Base-by-base conservation (phyloP, 768 basidiomycete genomes). In the Agrocybe praecox region DNA sequence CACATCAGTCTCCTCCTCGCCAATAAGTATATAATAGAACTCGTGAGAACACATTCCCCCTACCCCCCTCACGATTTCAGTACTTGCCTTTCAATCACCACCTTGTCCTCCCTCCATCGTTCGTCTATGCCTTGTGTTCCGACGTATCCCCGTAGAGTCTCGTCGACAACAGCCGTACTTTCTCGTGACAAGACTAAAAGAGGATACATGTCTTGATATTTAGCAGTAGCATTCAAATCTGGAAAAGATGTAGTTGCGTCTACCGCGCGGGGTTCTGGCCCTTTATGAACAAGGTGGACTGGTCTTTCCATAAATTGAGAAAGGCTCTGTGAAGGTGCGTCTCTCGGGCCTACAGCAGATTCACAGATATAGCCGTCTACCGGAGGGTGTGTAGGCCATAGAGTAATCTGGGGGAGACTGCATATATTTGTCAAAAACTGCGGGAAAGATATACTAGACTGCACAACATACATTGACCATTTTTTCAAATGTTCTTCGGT, bases 151-250 rank as follows among this genome's bases (percentile, higher is more conserved):
- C 76, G 74, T 49, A 84, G 69, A 46, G 79, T 77, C 52, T 74
- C 69, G 61, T 85, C 78, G 32, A 91, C 68, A 33, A 76, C 76
- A 24, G 53, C 66, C 61, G 87, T 76, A 63, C 85, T 87, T 71
- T 92, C 86, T 67, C 87, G 82, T 21, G 86, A 87, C 23, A 88
- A 72, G 6, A 92, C 64, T 32, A 90, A 70, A 48, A 93, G 63
- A 1, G 90, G 90, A 65, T 83, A 92, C 53, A 82, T 85, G 59
- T 92, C 90, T 68, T 91, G 87, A 67, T 80, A 90, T 56, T 80
- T 73, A 5, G 82, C 73, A 14, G 77, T 80, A 2, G 82, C 83
- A 24, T 80, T 71, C 49, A 90, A 71, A n/a, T 80, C 65, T 6
- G 89, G 88, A 62, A 85, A 87, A 19, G 75, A 70, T 6, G 53